phyloP scores from a whole-genome alignment of 306 rosid species.

The Cicer cuneatum region DNA sequence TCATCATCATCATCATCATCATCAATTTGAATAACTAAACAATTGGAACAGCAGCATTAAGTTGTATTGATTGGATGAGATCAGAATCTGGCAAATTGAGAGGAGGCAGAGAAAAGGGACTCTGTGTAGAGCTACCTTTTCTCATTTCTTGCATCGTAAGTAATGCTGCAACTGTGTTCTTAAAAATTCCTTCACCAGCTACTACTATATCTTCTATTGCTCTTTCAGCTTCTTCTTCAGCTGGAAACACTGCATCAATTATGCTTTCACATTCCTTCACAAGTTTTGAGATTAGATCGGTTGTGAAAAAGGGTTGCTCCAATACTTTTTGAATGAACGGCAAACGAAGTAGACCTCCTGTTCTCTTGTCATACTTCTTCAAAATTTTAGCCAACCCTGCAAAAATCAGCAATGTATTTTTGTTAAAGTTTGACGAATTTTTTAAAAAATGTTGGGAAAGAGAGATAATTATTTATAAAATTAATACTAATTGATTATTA shows the following conservation, averaged over 20 bases:
- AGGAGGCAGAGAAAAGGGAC: constrained; percentile 86
- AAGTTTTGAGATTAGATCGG: constrained; percentile 75
- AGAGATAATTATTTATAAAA: too few species aligned
- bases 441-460: too few species aligned
- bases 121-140: constrained; percentile 79
- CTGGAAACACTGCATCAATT: constrained; percentile 74
- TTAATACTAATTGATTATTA: too few species aligned
- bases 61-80: constrained; percentile 62
- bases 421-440: too few species aligned
- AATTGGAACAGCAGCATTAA: constrained; percentile 69
- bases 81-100: constrained; percentile 72
- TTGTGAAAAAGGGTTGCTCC: constrained; percentile 83
- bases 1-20: background rate
- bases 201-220: constrained; percentile 56
- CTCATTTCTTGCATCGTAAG: constrained; percentile 80
- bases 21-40: constrained; percentile 43
- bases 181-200: constrained; percentile 73
- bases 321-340: constrained; percentile 80
- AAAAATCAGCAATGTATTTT: background rate
- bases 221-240: constrained; percentile 52
- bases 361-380: constrained; percentile 91
- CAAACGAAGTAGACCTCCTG: constrained; percentile 69
- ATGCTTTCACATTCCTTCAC: constrained; percentile 82
- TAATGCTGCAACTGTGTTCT: constrained; percentile 87
- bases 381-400: constrained; percentile 85